A percentile compares a stretch with the other conserved stretches of the same genome.
phyloP scores from a whole-genome alignment of 352 stramenopile species.

The Pythium phragmitis region DNA sequence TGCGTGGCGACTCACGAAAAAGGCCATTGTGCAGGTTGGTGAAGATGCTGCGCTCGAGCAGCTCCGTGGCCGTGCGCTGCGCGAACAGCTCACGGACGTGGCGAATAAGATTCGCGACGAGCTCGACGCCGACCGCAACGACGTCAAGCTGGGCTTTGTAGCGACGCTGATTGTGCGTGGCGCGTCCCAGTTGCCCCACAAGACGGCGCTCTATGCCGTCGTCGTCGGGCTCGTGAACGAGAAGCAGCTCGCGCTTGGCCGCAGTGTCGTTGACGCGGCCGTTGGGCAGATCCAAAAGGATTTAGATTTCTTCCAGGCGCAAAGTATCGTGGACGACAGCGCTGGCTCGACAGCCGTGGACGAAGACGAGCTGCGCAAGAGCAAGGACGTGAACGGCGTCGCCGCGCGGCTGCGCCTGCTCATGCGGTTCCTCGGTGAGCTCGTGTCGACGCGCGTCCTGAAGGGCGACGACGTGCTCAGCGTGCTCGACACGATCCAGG shows the following conservation, averaged over 20 bases:
- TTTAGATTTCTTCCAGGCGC: slow-evolving; percentile 49
- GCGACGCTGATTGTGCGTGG: slow-evolving; percentile 53
- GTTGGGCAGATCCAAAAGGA: slow-evolving; percentile 51
- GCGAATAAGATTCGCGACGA: slow-evolving; percentile 46
- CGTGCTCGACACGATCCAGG: slow-evolving; percentile 61
- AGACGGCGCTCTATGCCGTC: slow-evolving; percentile 70
- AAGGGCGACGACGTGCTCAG: slow-evolving; percentile 60
- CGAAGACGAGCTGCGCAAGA: slow-evolving; percentile 32
- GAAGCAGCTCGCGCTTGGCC: slow-evolving; percentile 53
- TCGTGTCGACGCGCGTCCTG: slow-evolving; percentile 57
- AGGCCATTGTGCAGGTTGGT: slow-evolving; percentile 68
- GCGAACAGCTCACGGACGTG: slow-evolving; percentile 48
- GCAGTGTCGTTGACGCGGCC: slow-evolving; percentile 42
- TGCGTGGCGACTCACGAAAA: slow-evolving; percentile 72
- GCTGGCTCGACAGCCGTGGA: slow-evolving; percentile 23
- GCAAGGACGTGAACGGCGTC: slow-evolving; percentile 30
- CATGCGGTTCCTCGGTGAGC: slow-evolving; percentile 61
- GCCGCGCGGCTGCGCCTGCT: slow-evolving; percentile 54
- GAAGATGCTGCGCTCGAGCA: slow-evolving; percentile 41
- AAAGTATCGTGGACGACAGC: slow-evolving; percentile 20
- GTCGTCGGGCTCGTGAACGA: slow-evolving; percentile 70
- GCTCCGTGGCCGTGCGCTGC: slow-evolving; percentile 32
- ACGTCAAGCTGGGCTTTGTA: slow-evolving; percentile 64
- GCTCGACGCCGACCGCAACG: slow-evolving; percentile 46
- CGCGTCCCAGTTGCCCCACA: slow-evolving; percentile 54